These are phyloP conservation scores for Scheffersomyces lignosus DNA, from an alignment of 805 yeast genomes.

Conservation along the genomic window DNA sequence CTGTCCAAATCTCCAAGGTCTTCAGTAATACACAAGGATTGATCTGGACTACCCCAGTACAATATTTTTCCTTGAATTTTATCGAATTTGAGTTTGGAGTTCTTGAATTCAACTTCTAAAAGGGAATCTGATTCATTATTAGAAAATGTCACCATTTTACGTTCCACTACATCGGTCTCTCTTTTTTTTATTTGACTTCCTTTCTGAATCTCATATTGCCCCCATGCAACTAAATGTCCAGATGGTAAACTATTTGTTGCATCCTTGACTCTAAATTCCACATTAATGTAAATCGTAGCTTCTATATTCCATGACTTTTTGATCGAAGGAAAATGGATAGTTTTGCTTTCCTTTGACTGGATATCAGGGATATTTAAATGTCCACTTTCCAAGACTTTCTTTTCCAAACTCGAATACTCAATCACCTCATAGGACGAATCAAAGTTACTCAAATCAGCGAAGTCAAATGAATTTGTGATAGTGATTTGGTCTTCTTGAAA, in stretches of 20 bases:
- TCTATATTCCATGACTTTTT: background rate
- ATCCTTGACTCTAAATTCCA: slow-evolving; percentile 8
- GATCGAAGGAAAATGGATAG: slow-evolving; percentile 5
- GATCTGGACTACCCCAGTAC: slow-evolving; percentile 5
- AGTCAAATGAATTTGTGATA: slow-evolving; percentile 19
- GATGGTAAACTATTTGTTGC: slow-evolving; percentile 5
- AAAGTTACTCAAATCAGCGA: slow-evolving; percentile 13
- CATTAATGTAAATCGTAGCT: slow-evolving; percentile 3
- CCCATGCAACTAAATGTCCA: slow-evolving; percentile 25
- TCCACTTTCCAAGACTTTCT: slow-evolving; percentile 6
- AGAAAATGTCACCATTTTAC: too few species aligned
- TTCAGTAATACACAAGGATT: slow-evolving; percentile 2
- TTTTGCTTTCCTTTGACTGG: slow-evolving; percentile 2
- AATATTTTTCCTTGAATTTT: slow-evolving; percentile 11
- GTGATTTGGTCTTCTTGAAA: slow-evolving; percentile 7
- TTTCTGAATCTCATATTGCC: slow-evolving; percentile 12
- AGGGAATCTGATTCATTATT: too few species aligned
- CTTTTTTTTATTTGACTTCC: background rate
- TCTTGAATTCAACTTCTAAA: background rate
- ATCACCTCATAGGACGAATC: slow-evolving; percentile 3
- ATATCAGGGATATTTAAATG: slow-evolving; percentile 5
- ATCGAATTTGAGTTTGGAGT: slow-evolving; percentile 2
- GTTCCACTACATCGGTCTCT: background rate
- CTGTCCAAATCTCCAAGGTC: slow-evolving; percentile 9
- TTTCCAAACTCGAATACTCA: slow-evolving; percentile 7